Percentiles rank a stretch among this genome's conserved stretches.
phyloP scores from a whole-genome alignment of 148 eudicot genomes.

The Cornus suecica region DNA sequence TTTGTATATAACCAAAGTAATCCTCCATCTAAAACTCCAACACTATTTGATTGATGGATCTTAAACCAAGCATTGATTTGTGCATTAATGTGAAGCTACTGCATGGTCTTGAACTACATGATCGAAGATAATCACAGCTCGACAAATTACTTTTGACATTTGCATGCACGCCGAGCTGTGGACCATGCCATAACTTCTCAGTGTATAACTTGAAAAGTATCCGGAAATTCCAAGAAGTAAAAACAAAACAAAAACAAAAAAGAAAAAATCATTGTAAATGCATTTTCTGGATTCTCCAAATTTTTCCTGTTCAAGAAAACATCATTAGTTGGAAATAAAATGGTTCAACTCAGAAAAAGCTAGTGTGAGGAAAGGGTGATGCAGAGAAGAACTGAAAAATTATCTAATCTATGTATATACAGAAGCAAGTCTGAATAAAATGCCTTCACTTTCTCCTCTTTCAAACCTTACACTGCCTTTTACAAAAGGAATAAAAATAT shows the following conservation, averaged over 20 bases:
- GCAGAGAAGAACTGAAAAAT: slow-evolving; percentile 4
- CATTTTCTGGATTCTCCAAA: neutral
- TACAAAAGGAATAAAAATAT: slow-evolving; percentile 18
- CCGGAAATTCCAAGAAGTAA: too few species aligned
- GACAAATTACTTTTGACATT: too few species aligned
- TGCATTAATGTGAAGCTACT: too few species aligned
- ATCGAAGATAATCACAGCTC: too few species aligned
- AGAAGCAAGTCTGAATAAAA: slow-evolving; percentile 17
- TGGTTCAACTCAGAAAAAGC: too few species aligned
- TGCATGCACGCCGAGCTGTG: too few species aligned
- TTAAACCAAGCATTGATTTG: neutral
- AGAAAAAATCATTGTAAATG: neutral
- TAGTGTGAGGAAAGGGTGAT: neutral
- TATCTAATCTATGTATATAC: slow-evolving; percentile 21
- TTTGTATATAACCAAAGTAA: neutral
- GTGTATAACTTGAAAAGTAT: too few species aligned
- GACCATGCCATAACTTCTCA: too few species aligned
- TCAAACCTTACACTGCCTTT: slow-evolving; percentile 12
- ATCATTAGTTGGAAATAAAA: neutral
- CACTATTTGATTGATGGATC: slow-evolving; percentile 7
- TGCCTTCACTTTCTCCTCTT: slow-evolving; percentile 12
- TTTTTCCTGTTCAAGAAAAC: neutral
- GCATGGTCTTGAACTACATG: too few species aligned
- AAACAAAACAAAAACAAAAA: neutral
- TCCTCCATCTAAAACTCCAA: neutral